Evolutionary conservation across 2,329 filamentous ascomycete genomes (phyloP).

Genomic region (Aureobasidium sp.): DNA sequence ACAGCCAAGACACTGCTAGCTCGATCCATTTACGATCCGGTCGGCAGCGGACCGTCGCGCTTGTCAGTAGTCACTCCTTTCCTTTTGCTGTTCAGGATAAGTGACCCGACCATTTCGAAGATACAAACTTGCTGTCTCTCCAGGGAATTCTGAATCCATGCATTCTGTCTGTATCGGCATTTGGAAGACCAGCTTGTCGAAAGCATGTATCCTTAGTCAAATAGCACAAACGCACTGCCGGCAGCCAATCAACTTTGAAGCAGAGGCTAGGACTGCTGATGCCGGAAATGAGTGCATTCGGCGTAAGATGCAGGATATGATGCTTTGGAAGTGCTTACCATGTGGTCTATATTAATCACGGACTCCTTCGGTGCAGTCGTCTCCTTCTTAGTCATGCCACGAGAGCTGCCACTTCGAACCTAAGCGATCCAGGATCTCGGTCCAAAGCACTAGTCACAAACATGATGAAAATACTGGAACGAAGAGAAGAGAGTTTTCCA

Average conservation of each 20-base stretch:
- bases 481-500: background rate
- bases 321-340: constrained; percentile 2
- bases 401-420: background rate
- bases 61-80: background rate
- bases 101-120: background rate
- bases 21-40: background rate
- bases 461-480: background rate
- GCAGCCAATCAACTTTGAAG: background rate
- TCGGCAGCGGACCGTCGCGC: background rate
- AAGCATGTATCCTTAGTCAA: background rate
- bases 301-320: background rate
- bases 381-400: background rate
- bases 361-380: background rate
- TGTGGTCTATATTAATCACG: background rate
- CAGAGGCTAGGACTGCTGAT: background rate
- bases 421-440: background rate
- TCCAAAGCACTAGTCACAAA: background rate
- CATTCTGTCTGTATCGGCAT: background rate
- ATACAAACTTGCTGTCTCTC: background rate
- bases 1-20: background rate
- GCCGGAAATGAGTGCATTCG: background rate
- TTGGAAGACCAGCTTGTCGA: background rate
- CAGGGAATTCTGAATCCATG: background rate
- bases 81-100: background rate
- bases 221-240: background rate